Percentiles rank a stretch among this genome's conserved stretches.
These are phyloP conservation scores for Nitzschia sp. DNA, from an alignment of 108 stramenopile species.

Conservation along the genomic window DNA sequence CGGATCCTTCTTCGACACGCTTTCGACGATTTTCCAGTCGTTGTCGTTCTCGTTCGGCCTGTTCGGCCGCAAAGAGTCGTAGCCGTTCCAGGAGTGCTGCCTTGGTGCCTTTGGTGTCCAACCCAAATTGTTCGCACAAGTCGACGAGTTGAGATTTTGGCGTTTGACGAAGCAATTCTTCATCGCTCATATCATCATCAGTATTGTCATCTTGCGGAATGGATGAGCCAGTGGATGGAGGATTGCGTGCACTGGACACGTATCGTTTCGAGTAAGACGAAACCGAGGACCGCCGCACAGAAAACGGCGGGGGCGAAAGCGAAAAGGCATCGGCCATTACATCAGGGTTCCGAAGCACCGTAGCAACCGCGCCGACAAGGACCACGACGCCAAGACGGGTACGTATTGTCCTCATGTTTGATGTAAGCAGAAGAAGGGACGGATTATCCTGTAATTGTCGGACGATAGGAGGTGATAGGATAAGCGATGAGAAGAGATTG, in stretches of 20 bases:
- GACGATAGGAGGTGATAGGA: no score
- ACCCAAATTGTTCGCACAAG: conserved; percentile 62
- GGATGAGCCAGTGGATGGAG: not conserved
- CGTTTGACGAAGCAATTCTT: conserved; percentile 55
- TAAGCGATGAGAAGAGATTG: no score
- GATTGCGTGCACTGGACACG: not conserved
- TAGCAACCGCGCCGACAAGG: not conserved
- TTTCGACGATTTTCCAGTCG: conserved; percentile 42
- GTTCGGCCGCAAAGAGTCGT: conserved; percentile 54
- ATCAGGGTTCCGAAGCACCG: not conserved
- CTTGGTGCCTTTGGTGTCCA: conserved; percentile 64
- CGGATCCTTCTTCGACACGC: conserved; percentile 60
- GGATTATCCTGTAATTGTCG: not conserved
- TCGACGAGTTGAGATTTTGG: conserved; percentile 52
- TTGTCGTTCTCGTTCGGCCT: conserved; percentile 53
- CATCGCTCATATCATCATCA: conserved; percentile 23
- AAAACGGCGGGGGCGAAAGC: not conserved
- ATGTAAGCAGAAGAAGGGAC: no score
- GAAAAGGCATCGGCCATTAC: not conserved
- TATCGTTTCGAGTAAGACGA: not conserved
- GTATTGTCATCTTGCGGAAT: conserved; percentile 3
- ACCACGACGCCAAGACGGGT: not conserved
- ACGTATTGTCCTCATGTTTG: no score
- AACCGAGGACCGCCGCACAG: not conserved
- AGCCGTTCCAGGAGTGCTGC: conserved; percentile 58